Percentiles rank a stretch among this genome's conserved stretches.
phyloP scores from a whole-genome alignment of 2,329 filamentous ascomycete genomes.

The Scedosporium dehoogii region DNA sequence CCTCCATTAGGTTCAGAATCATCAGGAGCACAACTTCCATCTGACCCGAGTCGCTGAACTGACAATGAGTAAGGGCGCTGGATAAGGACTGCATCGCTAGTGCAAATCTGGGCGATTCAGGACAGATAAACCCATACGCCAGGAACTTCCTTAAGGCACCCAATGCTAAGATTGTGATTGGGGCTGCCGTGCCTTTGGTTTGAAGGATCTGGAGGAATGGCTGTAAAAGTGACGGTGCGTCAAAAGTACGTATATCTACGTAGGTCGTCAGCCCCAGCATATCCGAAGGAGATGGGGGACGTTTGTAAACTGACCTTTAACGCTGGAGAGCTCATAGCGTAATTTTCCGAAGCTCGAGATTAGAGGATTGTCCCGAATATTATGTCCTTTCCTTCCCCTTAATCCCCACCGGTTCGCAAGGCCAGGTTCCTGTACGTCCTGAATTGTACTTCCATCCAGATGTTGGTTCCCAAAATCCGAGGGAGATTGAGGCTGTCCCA shows the following conservation, averaged over 20 bases:
- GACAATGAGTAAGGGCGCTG: conserved; percentile 91
- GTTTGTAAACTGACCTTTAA: conserved; percentile 51
- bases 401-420: conserved; percentile 84
- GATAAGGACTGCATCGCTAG: conserved; percentile 92
- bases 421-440: conserved; percentile 41
- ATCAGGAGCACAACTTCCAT: conserved; percentile 92
- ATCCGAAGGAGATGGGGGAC: too few relatives aligned
- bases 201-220: conserved; percentile 96
- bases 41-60: conserved; percentile 89
- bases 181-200: conserved; percentile 88
- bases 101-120: conserved; percentile 74
- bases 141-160: conserved; percentile 95
- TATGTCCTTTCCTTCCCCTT: conserved; percentile 90
- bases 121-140: conserved; percentile 82
- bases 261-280: conserved; percentile 11
- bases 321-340: conserved; percentile 74
- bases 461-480: background rate
- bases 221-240: conserved; percentile 79
- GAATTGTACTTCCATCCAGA: conserved; percentile 14
- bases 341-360: conserved; percentile 91
- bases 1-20: conserved; percentile 95
- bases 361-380: conserved; percentile 92
- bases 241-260: conserved; percentile 75
- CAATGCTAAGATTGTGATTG: conserved; percentile 89
- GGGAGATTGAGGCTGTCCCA: conserved; percentile 32